Conservation (phyloP, 73 alveolate genomes). For the Blepharisma stoltei region DNA sequence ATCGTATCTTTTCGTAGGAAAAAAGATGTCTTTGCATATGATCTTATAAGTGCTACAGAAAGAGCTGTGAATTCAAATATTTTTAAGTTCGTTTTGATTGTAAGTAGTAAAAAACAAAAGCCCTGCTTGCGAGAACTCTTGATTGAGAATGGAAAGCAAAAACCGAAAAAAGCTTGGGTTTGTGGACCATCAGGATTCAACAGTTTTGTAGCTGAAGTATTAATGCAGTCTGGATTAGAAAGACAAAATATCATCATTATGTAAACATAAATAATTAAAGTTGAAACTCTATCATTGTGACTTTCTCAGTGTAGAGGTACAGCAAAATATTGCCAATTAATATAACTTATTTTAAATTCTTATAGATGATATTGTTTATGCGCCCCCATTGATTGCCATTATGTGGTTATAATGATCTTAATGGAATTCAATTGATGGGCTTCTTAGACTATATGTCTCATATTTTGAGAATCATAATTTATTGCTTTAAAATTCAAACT, state of each 20-base stretch:
- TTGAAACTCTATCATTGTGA: too few species aligned
- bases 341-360: too few species aligned
- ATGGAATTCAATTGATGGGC: too few species aligned
- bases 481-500: too few species aligned
- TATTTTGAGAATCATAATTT: too few species aligned
- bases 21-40: conserved; percentile 5
- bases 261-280: not conserved
- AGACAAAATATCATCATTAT: not conserved
- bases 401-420: too few species aligned
- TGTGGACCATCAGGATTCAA: conserved; percentile 28
- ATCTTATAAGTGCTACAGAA: not conserved
- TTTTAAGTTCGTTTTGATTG: not conserved
- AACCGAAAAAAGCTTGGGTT: not conserved
- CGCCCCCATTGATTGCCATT: too few species aligned
- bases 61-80: not conserved
- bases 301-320: too few species aligned
- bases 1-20: not conserved
- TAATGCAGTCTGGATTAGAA: not conserved
- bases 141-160: not conserved
- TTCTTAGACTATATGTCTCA: too few species aligned
- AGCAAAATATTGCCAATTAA: too few species aligned
- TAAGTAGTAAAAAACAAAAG: not conserved
- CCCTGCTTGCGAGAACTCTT: not conserved
- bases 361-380: too few species aligned
- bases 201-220: not conserved